Conservation (phyloP, 1,284 basidiomycete species). For the Pseudozyma hubeiensis region DNA sequence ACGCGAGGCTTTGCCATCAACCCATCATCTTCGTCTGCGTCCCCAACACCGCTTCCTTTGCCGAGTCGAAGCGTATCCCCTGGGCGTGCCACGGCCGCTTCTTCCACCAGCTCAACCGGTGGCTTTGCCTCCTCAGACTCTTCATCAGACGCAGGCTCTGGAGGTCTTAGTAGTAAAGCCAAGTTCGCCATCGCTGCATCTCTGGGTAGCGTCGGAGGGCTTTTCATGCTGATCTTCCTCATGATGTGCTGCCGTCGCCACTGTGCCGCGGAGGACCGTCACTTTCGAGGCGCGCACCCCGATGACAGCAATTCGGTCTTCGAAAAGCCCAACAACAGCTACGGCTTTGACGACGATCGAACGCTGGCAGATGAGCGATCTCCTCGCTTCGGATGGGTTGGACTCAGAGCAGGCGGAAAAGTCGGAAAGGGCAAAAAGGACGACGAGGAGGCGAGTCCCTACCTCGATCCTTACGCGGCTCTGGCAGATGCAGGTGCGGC, state of each 20-base stretch:
- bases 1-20: slow-evolving; percentile 23
- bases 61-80: slow-evolving; percentile 4
- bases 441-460: slow-evolving; percentile 42
- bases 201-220: slow-evolving; percentile 52
- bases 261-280: slow-evolving; percentile 52
- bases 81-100: neutral
- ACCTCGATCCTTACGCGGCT: slow-evolving; percentile 31
- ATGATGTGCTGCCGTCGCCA: slow-evolving; percentile 55
- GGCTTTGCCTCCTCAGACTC: slow-evolving; percentile 20
- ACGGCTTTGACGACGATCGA: slow-evolving; percentile 44
- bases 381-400: slow-evolving; percentile 36
- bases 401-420: slow-evolving; percentile 17
- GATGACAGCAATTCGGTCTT: slow-evolving; percentile 19
- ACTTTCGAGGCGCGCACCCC: slow-evolving; percentile 28
- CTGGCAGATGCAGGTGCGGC: slow-evolving; percentile 5
- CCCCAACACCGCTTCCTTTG: slow-evolving; percentile 22
- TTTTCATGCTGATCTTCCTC: slow-evolving; percentile 50
- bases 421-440: slow-evolving; percentile 22
- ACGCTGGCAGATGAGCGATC: slow-evolving; percentile 49
- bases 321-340: slow-evolving; percentile 27
- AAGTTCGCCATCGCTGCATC: slow-evolving; percentile 53
- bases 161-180: slow-evolving; percentile 40
- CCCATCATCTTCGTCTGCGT: slow-evolving; percentile 5
- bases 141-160: slow-evolving; percentile 8
- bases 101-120: slow-evolving; percentile 7